Conservation (phyloP, 176 grass and related monocot genomes). For the Leersia perrieri region DNA sequence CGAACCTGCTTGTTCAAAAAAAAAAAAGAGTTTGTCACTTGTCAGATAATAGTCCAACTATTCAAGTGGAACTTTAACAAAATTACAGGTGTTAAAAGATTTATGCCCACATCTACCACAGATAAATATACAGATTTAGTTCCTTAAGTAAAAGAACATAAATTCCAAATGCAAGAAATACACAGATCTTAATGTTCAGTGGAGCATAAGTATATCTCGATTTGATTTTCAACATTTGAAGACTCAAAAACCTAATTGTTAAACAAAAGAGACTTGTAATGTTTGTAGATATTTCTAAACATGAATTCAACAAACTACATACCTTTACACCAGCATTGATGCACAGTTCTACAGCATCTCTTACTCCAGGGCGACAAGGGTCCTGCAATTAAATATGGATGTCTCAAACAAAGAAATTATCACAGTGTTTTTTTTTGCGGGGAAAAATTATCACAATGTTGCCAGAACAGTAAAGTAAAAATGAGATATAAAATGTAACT, state of each 20-base stretch:
- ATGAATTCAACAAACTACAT: slow-evolving; percentile 18
- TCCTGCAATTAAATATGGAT: slow-evolving; percentile 57
- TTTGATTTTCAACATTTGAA: slow-evolving; percentile 3
- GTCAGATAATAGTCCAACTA: slow-evolving; percentile 9
- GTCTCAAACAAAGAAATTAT: slow-evolving; percentile 20
- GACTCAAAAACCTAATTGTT: not conserved
- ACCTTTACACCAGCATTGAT: slow-evolving; percentile 80
- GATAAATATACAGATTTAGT: slow-evolving; percentile 16
- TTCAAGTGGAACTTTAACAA: not conserved
- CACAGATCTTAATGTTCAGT: not conserved
- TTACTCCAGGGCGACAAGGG: slow-evolving; percentile 88
- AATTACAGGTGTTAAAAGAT: not conserved
- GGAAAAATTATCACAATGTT: not conserved
- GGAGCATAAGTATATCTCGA: not conserved
- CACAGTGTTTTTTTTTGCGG: too few relatives aligned
- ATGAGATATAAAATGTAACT: not conserved
- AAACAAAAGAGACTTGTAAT: slow-evolving; percentile 28
- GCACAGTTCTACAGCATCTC: slow-evolving; percentile 76
- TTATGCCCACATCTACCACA: not conserved
- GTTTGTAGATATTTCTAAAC: not conserved
- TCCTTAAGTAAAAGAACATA: slow-evolving; percentile 14
- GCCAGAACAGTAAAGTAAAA: not conserved
- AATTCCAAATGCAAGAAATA: not conserved
- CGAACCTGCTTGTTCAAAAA: slow-evolving; percentile 61
- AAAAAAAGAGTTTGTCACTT: not conserved